Evolutionary conservation across 805 yeast species (phyloP), one percentile per base, ranked within the genome.

Genomic region (Candida awuae): DNA sequence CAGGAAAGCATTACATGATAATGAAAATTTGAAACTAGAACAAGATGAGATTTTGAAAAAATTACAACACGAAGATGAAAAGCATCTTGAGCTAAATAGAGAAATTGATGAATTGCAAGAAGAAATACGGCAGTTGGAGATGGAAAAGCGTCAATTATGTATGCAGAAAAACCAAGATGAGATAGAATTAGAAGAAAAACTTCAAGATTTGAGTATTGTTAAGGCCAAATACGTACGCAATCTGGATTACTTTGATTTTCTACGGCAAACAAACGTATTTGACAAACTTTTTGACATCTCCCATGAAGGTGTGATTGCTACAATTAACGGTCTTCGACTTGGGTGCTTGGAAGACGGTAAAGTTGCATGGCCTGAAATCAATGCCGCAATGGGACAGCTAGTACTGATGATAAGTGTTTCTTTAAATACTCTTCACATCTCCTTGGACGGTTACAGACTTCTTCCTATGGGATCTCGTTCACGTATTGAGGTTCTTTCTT

Each of bases 281-380:
- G 82, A 76, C 44, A 90, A 81, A 47, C 75, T 86, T 0, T 92
- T 90, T 57, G 70, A 79, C 42, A 88, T 92, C 6, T 83, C 94
- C 2, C 83, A 80, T 46, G 85, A 84, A 45, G 92, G 90, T 5
- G 74, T 75, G 25, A 85, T 84, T 61, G 96, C 94, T 0, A 80
- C 92, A 1, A 90, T 88, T 23, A 88, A 88, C 59, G 90, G 88
- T 0, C 66, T 85, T 19, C 62, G 95, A 41, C 56, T 90, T n/a
- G 97, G 97, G 0, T 66, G 77, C 12, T 57, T 75, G 34, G 75
- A 72, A 29, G 71, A 68, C 7, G 59, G 64, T 38, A 72, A 69
- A 43, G 84, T 88, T 0, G 81, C 94, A 2, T 86, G 95, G 94
- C 75, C 84, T 39, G 97, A 88, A 51, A 80, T 86, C 31, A 88